A percentile compares a stretch with the other conserved stretches of the same genome.
phyloP scores from a whole-genome alignment of 2,329 filamentous ascomycete genomes.

The Phoma sp. region DNA sequence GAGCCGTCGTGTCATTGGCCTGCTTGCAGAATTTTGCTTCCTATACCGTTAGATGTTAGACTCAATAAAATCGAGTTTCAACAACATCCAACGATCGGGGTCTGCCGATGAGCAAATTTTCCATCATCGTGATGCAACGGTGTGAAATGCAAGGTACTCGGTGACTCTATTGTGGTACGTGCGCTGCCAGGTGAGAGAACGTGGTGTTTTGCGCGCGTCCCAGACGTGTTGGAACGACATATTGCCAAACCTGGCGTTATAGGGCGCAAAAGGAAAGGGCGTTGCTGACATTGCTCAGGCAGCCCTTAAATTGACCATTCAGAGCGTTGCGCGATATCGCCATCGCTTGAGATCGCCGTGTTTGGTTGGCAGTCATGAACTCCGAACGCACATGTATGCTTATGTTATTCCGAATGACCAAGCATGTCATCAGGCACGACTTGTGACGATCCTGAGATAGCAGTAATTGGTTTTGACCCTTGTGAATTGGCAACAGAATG shows the following conservation, averaged over 20 bases:
- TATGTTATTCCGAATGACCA: constrained; percentile 25
- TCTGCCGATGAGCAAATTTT: constrained; percentile 24
- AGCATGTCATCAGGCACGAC: constrained; percentile 2
- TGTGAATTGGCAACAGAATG: not conserved
- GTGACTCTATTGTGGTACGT: not conserved
- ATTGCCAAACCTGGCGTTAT: constrained; percentile 8
- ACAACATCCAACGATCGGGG: constrained; percentile 21
- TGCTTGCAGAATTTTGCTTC: constrained; percentile 29
- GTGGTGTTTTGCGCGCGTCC: constrained; percentile 7
- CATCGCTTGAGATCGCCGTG: constrained; percentile 11
- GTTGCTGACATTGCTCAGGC: constrained; percentile 23
- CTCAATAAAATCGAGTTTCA: constrained; percentile 23
- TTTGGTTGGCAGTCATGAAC: constrained; percentile 15
- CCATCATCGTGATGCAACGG: constrained; percentile 13
- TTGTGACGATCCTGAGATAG: not conserved
- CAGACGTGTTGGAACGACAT: constrained; percentile 11
- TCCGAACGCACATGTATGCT: constrained; percentile 17
- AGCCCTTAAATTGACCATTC: constrained; percentile 21
- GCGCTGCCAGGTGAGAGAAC: constrained; percentile 9
- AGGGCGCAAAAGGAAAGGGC: constrained; percentile 30
- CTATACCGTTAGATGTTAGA: constrained; percentile 35
- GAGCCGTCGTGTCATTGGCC: constrained; percentile 31
- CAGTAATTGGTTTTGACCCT: not conserved
- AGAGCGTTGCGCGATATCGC: constrained; percentile 19
- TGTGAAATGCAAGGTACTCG: constrained; percentile 9